Base-by-base conservation (phyloP, 257 asterid species). In the Solanum peruvianum region DNA sequence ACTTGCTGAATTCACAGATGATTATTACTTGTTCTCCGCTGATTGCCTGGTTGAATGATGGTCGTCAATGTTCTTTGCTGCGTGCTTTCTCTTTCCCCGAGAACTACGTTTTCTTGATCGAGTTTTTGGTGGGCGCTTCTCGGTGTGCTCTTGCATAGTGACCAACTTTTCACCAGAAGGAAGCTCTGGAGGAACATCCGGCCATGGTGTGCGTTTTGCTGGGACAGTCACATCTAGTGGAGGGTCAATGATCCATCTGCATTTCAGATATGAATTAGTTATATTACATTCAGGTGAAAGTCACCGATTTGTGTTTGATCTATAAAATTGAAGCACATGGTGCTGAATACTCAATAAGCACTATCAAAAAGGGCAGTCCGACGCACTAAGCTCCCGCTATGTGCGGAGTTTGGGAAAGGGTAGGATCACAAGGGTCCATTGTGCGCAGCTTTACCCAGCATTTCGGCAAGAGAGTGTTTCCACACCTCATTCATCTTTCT, bases 191-290 rank as follows among this genome's bases (percentile, higher is more conserved):
- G 98, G 98, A 89, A 97, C 92, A 88, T 96, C 98, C 0, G 99
- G 99, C 99, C 99, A 97, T 41, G 99, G 98, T 10, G 99, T 97
- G 86, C 91, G 98, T 90, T 93, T 96, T 77, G 98, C 98, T 9
- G 99, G 94, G 90, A 97, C 94, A 0, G 96, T 96, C 81, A 97
- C 94, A 29, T 96, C 97, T 64, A 97, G 71, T 47, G 98, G 99
- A 66, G 99, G 96, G 88, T 95, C 96, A 42, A 96, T 93, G 77
- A 93, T 92, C 99, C 99, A 97, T 88, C 99, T 97, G 94, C 86
- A 86, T 67, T 3, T 14, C 80, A n/a, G 37, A 62, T 81, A 31
- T 9, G 69, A 2, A 20, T 49, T 18, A 29, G 69, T 27, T 15
- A 81, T 31, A 49, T 11, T 81, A 11, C 69, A 29, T 81, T 47